Conservation (phyloP, 1,284 basidiomycete species). For the Rhodotorula sp. region DNA sequence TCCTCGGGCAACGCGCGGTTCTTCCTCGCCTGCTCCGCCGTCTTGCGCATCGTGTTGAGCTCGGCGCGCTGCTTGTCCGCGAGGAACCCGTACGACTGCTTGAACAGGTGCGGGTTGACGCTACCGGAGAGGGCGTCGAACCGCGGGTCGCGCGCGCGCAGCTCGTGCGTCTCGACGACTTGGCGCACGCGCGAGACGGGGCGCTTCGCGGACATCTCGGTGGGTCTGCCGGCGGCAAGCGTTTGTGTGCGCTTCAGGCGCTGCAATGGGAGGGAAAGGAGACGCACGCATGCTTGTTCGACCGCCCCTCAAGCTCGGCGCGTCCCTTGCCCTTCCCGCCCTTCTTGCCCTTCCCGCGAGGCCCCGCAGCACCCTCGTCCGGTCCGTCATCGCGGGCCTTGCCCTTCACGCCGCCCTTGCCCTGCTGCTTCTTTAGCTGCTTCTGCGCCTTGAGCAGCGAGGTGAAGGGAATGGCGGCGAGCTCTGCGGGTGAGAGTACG, state of each 20-base stretch:
- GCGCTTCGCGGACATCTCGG: conserved; percentile 79
- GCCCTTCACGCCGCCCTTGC: conserved; percentile 19
- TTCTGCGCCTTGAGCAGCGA: conserved; percentile 41
- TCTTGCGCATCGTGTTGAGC: conserved; percentile 62
- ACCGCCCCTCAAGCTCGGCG: conserved; percentile 57
- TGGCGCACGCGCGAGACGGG: conserved; percentile 76
- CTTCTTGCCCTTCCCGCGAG: conserved; percentile 16
- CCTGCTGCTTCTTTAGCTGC: conserved; percentile 28
- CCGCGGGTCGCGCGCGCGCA: conserved; percentile 84
- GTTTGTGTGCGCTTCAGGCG: not conserved
- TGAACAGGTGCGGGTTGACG: conserved; percentile 69
- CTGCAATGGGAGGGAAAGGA: not conserved
- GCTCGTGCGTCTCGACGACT: conserved; percentile 65
- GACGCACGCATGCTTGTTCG: conserved; percentile 85
- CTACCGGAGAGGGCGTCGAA: conserved; percentile 76
- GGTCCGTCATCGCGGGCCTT: conserved; percentile 2
- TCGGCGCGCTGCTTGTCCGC: conserved; percentile 69
- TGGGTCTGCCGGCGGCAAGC: conserved; percentile 61
- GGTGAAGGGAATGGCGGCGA: conserved; percentile 38
- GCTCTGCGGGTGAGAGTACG: conserved; percentile 19
- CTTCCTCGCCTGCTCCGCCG: conserved; percentile 67
- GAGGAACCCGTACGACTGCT: conserved; percentile 76
- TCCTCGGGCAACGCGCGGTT: conserved; percentile 64
- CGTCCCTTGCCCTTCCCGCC: conserved; percentile 13
- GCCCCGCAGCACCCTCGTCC: conserved; percentile 39